phyloP scores from a whole-genome alignment of 2,329 filamentous ascomycete species.

The Waltergamsia citrina region DNA sequence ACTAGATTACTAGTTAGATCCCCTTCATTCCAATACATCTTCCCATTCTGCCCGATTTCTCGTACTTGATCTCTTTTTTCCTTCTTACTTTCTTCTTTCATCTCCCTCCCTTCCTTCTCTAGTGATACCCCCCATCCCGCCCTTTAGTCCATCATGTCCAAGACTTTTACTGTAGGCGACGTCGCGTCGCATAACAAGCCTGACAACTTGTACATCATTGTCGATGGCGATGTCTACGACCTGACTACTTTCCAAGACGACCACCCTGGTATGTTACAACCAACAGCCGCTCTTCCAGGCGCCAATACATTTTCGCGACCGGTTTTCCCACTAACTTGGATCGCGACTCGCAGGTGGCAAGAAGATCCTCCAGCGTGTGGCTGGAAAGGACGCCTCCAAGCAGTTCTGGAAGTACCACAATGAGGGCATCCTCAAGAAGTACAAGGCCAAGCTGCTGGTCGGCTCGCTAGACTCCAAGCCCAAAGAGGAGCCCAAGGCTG shows the following conservation, averaged over 20 bases:
- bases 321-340: not conserved
- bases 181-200: slow-evolving; percentile 88
- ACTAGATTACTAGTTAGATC: too few species aligned
- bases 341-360: slow-evolving; percentile 39
- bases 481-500: slow-evolving; percentile 45
- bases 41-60: too few species aligned
- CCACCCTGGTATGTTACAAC: slow-evolving; percentile 56
- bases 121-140: not conserved
- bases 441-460: slow-evolving; percentile 64
- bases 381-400: slow-evolving; percentile 57
- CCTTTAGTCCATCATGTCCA: slow-evolving; percentile 54
- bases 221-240: slow-evolving; percentile 95
- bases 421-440: slow-evolving; percentile 81
- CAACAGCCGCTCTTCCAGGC: not conserved
- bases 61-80: not conserved
- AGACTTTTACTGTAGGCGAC: slow-evolving; percentile 74
- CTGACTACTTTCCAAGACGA: slow-evolving; percentile 81
- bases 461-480: slow-evolving; percentile 87
- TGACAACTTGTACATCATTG: slow-evolving; percentile 77
- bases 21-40: too few species aligned
- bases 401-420: slow-evolving; percentile 74
- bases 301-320: slow-evolving; percentile 4
- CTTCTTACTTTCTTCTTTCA: slow-evolving; percentile 1
- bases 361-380: slow-evolving; percentile 55
- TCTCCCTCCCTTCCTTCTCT: not conserved